Evolutionary conservation across 192 early-diverging fungal species (phyloP).

Genomic region (Umbelopsis vinacea): DNA sequence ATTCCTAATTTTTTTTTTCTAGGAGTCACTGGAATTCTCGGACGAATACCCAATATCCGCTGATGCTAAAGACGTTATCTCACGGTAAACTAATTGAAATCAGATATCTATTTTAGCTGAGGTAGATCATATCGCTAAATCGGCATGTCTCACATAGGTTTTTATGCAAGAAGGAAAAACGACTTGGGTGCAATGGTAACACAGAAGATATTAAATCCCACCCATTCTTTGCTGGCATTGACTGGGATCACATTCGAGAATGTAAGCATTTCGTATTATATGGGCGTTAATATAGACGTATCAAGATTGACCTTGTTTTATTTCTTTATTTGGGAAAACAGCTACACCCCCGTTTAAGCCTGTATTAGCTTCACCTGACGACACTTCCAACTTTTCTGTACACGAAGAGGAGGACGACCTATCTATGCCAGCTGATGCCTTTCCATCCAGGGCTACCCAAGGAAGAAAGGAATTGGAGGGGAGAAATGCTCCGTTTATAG

Average conservation of each 20-base stretch:
- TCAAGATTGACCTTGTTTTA: too few species aligned
- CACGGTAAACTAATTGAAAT: conserved; percentile 24
- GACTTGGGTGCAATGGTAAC: conserved; percentile 65
- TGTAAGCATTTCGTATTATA: conserved; percentile 26
- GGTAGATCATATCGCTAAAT: too few species aligned
- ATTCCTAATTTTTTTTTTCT: background rate
- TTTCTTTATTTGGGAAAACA: background rate
- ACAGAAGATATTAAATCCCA: conserved; percentile 67
- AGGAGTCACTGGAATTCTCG: conserved; percentile 27
- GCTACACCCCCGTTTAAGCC: conserved; percentile 85
- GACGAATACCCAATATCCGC: conserved; percentile 59
- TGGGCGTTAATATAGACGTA: too few species aligned
- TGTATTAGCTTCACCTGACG: conserved; percentile 81
- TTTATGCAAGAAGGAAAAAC: conserved; percentile 69
- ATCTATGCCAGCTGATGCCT: conserved; percentile 43
- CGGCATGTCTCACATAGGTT: conserved; percentile 47
- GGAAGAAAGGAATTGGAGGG: conserved; percentile 69
- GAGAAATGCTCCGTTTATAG: conserved; percentile 84
- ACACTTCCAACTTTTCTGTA: conserved; percentile 89
- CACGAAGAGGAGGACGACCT: conserved; percentile 73
- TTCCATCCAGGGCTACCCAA: conserved; percentile 45
- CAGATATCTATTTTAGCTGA: background rate
- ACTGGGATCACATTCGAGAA: conserved; percentile 61
- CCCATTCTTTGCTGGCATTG: conserved; percentile 67
- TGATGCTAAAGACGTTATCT: conserved; percentile 74